Percentiles rank a stretch among this genome's conserved stretches.
Evolutionary conservation across 2,329 filamentous ascomycete genomes (phyloP).

Genomic region (Apiospora pterosperma): DNA sequence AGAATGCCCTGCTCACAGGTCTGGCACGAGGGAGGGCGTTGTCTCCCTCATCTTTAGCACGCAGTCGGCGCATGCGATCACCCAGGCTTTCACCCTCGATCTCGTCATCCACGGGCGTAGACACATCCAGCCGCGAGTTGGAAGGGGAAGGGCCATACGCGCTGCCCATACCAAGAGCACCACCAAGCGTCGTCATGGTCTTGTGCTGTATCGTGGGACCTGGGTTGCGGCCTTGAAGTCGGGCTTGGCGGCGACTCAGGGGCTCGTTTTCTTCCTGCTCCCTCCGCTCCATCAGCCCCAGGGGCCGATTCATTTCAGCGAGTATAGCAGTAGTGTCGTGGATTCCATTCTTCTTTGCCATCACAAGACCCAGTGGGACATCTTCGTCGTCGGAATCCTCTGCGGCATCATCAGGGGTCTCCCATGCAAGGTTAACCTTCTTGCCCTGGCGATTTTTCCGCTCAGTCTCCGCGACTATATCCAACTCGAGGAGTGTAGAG

Average conservation of each 20-base stretch:
- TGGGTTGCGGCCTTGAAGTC: constrained; percentile 62
- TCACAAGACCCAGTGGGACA: constrained; percentile 81
- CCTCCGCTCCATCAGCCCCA: constrained; percentile 75
- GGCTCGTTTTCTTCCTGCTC: constrained; percentile 93
- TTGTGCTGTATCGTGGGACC: constrained; percentile 37
- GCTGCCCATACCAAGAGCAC: constrained; percentile 23
- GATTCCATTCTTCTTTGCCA: constrained; percentile 57
- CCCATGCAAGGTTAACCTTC: constrained; percentile 87
- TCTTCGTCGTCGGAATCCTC: constrained; percentile 45
- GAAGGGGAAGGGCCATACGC: constrained; percentile 21
- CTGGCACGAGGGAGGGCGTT: constrained; percentile 48
- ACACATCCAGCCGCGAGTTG: constrained; percentile 22
- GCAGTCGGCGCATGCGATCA: constrained; percentile 62
- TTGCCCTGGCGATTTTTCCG: constrained; percentile 69
- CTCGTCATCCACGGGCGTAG: constrained; percentile 43
- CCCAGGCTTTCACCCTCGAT: constrained; percentile 64
- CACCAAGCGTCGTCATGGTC: constrained; percentile 40
- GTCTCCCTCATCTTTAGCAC: constrained; percentile 48
- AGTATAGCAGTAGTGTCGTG: constrained; percentile 42
- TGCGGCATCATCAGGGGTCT: constrained; percentile 38
- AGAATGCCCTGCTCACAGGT: constrained; percentile 64
- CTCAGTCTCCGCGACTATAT: constrained; percentile 84
- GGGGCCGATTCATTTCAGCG: constrained; percentile 58
- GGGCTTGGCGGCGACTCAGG: constrained; percentile 70
- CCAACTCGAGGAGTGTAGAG: constrained; percentile 84